Evolutionary conservation across 352 stramenopile genomes (phyloP), one percentile per base, ranked within the genome.

Genomic region (Blastocystis sp.): DNA sequence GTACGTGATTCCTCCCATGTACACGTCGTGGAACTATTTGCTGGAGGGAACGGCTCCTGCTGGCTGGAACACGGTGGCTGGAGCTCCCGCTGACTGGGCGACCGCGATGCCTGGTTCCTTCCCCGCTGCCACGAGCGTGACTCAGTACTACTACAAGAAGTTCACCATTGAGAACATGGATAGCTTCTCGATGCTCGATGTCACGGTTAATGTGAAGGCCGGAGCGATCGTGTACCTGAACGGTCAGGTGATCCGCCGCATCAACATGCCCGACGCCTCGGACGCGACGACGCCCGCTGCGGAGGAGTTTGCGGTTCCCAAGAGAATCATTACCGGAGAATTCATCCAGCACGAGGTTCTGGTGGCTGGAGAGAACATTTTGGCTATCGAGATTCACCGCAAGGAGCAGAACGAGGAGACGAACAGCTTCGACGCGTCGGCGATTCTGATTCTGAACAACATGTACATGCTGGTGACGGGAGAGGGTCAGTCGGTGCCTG

Each of bases 401-500:
- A 40, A 44, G 8, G 21, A 48, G 11, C 11, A n/a, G n/a, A 81
- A 81, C 34, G 69, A 81, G 29, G 48, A 44, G 2, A 6, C 27
- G 46, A 81, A 81, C 69, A 51, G 24, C 18, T 51, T 75, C 29
- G 48, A 81, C 27, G 69, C n/a, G 21, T 81, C 69, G 27, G 51
- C 48, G 27, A 8, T 64, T 48, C n/a, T 81, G 42, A 46, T 81
- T 21, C 69, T 81, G 48, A 27, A 54, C 29, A 81, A 81, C 69
- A 81, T 81, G 75, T 79, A 79, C 53, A 79, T 61, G 53, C 48
- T 79, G 24, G 27, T 42, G 38, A n/a, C 63, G n/a, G 69, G 69
- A n/a, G 61, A n/a, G 14, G 61, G 61, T 44, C n/a, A 36, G 29
- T 49, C 61, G 34, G 21, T 49, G 21, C 61, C 61, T 29, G 6